Percentiles rank a stretch among this genome's conserved stretches.
Evolutionary conservation across 2,329 filamentous ascomycete genomes (phyloP).

Genomic region (Teratosphaeria gauchensis): DNA sequence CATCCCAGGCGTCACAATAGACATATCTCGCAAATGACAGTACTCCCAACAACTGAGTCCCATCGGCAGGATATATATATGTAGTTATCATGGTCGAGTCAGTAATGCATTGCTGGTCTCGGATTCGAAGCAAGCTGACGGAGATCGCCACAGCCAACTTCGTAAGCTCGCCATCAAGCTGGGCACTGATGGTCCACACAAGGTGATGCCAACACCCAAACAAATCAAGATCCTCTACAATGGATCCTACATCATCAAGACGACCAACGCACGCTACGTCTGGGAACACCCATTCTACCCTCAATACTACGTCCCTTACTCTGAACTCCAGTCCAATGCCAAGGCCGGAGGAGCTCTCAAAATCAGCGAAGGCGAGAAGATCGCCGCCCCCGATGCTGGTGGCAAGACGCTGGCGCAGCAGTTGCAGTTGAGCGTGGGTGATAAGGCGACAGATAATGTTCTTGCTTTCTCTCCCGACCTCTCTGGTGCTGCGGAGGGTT

Average conservation of each 20-base stretch:
- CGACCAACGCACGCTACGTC: slow-evolving; percentile 25
- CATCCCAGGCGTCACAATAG: neutral
- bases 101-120: neutral
- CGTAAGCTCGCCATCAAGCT: slow-evolving; percentile 33
- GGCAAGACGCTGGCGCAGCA: slow-evolving; percentile 14
- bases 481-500: slow-evolving; percentile 5
- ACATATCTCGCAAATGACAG: too few species aligned
- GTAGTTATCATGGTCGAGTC: neutral
- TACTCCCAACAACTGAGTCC: too few species aligned
- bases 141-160: slow-evolving; percentile 16
- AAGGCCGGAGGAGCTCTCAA: slow-evolving; percentile 5
- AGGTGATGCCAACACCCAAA: slow-evolving; percentile 22
- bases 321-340: slow-evolving; percentile 6
- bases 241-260: slow-evolving; percentile 25
- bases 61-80: neutral
- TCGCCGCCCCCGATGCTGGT: slow-evolving; percentile 6
- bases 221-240: slow-evolving; percentile 25
- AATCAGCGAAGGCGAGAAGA: slow-evolving; percentile 12
- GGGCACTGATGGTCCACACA: slow-evolving; percentile 29
- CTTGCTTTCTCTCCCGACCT: slow-evolving; percentile 6
- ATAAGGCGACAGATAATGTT: slow-evolving; percentile 10
- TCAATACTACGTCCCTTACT: slow-evolving; percentile 23
- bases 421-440: slow-evolving; percentile 14
- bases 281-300: slow-evolving; percentile 39
- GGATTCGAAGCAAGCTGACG: neutral